Evolutionary conservation across 2,329 filamentous ascomycete genomes (phyloP), one percentile per base, ranked within the genome.

Genomic region (Cladophialophora psammophila): DNA sequence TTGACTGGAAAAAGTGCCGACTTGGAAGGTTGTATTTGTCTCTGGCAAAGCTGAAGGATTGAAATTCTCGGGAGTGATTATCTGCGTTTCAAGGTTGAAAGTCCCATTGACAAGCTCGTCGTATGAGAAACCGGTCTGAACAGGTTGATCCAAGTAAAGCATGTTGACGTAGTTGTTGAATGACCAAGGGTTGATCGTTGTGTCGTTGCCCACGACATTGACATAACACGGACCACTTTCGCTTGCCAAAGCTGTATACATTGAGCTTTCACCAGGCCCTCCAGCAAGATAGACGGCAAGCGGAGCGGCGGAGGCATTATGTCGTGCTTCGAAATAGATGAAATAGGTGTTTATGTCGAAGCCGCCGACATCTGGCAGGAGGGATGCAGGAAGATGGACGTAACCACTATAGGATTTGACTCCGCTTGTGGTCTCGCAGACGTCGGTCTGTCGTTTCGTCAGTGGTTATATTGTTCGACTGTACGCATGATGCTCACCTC

Each of bases 81-180:
- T 26, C 20, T 58, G 59, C 18, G 48, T 18, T 12, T 50, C 59
- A 10, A 72, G 62, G 52, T 75, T 67, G 26, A 68, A 64, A 4
- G 80, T 82, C 15, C 77, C 79, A 53, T 81, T 82, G 13, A 77
- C 76, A 9, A 75, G 75, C 0, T 76, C 70, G 63, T 80, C 80
- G 74, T 88, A 88, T 7, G 84, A 87, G 71, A 88, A 85, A 0
- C 87, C 87, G 2, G 86, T 83, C 52, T 85, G 82, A 10, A 82
- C 83, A 10, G 87, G 90, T 75, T 91, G 86, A 71, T 92, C 89
- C 70, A 91, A 85, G 76, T 89, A 91, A 7, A 91, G 84, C 83
- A 91, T 86, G 70, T 90, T 90, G 69, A 84, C 85, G 31, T 85
- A 82, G 71, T 87, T 86, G 67, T 86, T 88, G 85, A 87, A 90